Base-by-base conservation (phyloP, 1,139 yeast species). In the Lodderomyces pseudojiufengensis region DNA sequence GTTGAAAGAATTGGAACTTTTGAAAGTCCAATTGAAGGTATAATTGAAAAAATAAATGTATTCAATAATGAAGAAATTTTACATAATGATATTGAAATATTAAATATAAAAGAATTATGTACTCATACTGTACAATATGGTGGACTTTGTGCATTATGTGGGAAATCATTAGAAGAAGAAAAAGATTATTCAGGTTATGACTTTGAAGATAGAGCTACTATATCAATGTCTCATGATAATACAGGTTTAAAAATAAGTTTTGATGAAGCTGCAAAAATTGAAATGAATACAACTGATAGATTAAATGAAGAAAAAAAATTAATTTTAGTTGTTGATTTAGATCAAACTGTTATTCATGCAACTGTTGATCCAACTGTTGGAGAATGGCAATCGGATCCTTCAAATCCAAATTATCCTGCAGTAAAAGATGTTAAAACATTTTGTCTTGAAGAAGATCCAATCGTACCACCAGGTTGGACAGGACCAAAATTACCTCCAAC, bases 361-460 rank as follows among this genome's bases (percentile, higher is more conserved):
- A 92, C 97, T 3, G 97, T 90, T 16, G 98, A 92, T 55, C 97
- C 97, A 1, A 88, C 97, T 0, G 95, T 92, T 26, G 95, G 95
- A 1, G 95, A 87, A 54, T 92, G 98, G 98, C 90, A 86, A 70
- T 71, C 72, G 42, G 97, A 92, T 51, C 83, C 90, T 2, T 57
- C 70, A 4, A 86, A 87, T 50, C 95, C 97, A 11, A 88, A 92
- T 51, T 84, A 84, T 53, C 80, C 79, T 3, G 82, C 94, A 2
- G 79, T 92, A 21, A 82, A 82, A 53, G 95, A 88, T 51, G 97
- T 94, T 2, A 66, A 70, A 46, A 65, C 80, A 1, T 94, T 92
- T 52, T 71, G 81, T 11, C 65, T 92, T 13, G 88, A 83, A 45
- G 97, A 92, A 54, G 86, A 81, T 36, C 73, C 80, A 1, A 65